phyloP scores from a whole-genome alignment of 1,284 basidiomycete genomes.

The Marasmius oreades region DNA sequence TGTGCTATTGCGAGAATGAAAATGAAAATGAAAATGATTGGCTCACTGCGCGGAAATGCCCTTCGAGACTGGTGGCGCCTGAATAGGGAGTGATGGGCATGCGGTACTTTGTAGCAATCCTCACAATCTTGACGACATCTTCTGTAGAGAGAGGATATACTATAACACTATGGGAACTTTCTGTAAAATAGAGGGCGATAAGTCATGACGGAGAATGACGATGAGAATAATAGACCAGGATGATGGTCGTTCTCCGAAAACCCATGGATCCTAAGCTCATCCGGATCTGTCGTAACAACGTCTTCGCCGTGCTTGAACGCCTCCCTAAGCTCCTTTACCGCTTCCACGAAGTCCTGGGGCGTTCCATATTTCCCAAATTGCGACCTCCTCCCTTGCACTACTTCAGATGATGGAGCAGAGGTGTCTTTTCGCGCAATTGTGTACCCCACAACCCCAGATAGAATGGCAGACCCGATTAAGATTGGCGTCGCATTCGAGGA shows the following conservation, averaged over 20 bases:
- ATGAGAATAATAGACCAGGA: conserved; percentile 35
- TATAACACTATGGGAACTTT: conserved; percentile 44
- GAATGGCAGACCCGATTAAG: background rate
- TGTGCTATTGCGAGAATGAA: background rate
- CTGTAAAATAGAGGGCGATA: conserved; percentile 24
- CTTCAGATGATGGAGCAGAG: background rate
- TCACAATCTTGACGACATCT: conserved; percentile 67
- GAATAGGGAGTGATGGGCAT: conserved; percentile 72
- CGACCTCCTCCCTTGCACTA: background rate
- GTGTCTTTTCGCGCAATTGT: background rate
- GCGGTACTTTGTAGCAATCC: conserved; percentile 59
- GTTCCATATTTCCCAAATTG: conserved; percentile 33
- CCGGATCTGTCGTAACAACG: conserved; percentile 50
- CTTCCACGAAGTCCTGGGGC: conserved; percentile 45
- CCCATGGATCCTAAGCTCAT: conserved; percentile 54
- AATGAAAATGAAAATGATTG: conserved; percentile 1
- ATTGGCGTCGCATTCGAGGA: background rate
- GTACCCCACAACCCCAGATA: background rate
- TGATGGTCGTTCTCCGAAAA: conserved; percentile 57
- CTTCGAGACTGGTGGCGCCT: conserved; percentile 69
- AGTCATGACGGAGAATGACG: background rate
- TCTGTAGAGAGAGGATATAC: conserved; percentile 56
- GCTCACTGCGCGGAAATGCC: conserved; percentile 61
- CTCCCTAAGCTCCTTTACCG: conserved; percentile 44
- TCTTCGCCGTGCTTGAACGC: conserved; percentile 33